Evolutionary conservation across 1,284 basidiomycete species (phyloP), one percentile per base, ranked within the genome.

Genomic region (Earliella scabrosa): DNA sequence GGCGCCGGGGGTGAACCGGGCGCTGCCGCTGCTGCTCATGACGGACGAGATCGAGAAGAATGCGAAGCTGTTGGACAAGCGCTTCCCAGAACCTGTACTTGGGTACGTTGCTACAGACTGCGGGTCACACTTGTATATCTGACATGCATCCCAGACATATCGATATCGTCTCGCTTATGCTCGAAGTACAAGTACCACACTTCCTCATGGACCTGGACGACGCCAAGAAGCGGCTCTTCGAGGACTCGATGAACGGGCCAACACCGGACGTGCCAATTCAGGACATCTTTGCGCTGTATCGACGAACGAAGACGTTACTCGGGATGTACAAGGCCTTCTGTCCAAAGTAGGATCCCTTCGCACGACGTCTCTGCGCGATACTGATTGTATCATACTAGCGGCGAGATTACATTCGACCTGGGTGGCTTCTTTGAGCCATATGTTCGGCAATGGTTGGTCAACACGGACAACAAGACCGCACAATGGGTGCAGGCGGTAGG

Each of bases 401-500:
- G 78, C 4, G 77, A 80, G 20, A 66, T 86, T 18, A 75, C 81
- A n/a, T 90, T 93, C 62, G 82, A 92, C 58, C 72, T 92, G 18
- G 80, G 83, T 8, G 77, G 75, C 2, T 93, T 93, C 75, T 98
- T 98, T 68, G 90, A 93, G 70, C 87, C 91, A 2, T 95, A 94
- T 70, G 92, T 98, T 10, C 82, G 86, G 4, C 86, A 92, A 60
- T 99, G 97, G 97, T 76, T 99, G 8, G 69, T 86, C n/a, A 88
- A 90, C 58, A 97, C 94, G 0, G 93, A 97, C 63, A 84, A 79
- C 57, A 98, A 95, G 77, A 98, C 97, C 5, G 81, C 83, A 40
- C 90, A 95, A 64, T 99, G 97, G 97, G 95, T 98, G 3, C 85
- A 95, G 70, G 88, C 90, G 58, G 92, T 93, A 61, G 71, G 90